Evolutionary conservation across 1,139 yeast species (phyloP), one percentile per base, ranked within the genome.

Genomic region (Hansenula anomala): DNA sequence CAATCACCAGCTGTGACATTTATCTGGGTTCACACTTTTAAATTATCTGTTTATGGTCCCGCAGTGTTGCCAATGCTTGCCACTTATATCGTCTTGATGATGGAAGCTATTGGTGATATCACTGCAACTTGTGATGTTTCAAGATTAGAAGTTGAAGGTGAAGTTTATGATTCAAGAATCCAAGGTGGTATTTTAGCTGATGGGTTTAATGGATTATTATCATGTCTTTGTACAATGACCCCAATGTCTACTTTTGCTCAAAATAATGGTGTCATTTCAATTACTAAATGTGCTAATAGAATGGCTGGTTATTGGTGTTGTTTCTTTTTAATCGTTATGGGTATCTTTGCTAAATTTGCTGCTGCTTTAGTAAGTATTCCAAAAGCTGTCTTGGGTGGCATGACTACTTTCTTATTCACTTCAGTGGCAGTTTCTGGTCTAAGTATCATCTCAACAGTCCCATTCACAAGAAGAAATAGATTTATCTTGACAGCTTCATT

Each of bases 71-170:
- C 96, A n/a, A 75, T 85, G 66, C 61, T 88, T 45, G 94, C 96
- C 0, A 85, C 88, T 38, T 88, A 80, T 59, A 68, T 87, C 20
- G 87, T 82, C 29, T 66, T 85, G 54, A 83, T 85, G 78, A 86
- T 87, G 87, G 96, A 88, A 65, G 84, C 94, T 36, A 86, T 88
- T 57, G 96, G 96, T 60, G 96, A 88, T 60, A 80, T 88, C 51
- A 87, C 96, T 34, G 96, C 96, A 23, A 85, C 96, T 25, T 81
- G 88, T 38, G 96, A 88, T 61, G 96, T 88, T 25, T 83, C 95
- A 6, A 71, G 94, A 56, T 69, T 83, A 46, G 88, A 81, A 43
- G 88, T 87, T 42, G 89, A 83, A 54, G 96, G 96, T 44, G 78
- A 75, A 34, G 58, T 72, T 23, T 88, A 83, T 60, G 96, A 88